phyloP scores from a whole-genome alignment of 1,284 basidiomycete genomes.

The Boletus sp. region DNA sequence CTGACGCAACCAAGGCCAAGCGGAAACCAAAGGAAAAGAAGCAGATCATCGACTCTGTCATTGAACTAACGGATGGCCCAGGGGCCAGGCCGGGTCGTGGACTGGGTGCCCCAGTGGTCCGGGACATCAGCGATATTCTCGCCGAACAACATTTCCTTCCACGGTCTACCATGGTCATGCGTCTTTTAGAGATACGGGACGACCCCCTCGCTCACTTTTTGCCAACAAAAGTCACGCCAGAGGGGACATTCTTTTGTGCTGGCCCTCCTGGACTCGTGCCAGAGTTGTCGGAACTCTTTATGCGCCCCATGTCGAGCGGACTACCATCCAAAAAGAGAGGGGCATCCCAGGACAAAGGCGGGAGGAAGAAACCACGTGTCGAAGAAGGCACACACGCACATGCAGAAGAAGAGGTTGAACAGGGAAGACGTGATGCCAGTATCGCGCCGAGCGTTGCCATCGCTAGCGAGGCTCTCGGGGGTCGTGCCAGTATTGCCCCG shows the following conservation, averaged over 20 bases:
- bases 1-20: slow-evolving; percentile 40
- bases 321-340: slow-evolving; percentile 51
- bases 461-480: slow-evolving; percentile 49
- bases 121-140: slow-evolving; percentile 72
- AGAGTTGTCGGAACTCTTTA: slow-evolving; percentile 79
- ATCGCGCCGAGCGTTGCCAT: slow-evolving; percentile 52
- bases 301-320: slow-evolving; percentile 62
- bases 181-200: slow-evolving; percentile 77
- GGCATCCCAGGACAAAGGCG: slow-evolving; percentile 48
- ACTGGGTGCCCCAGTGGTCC: slow-evolving; percentile 52
- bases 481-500: slow-evolving; percentile 47
- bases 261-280: slow-evolving; percentile 79
- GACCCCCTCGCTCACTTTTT: slow-evolving; percentile 85
- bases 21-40: slow-evolving; percentile 66
- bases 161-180: slow-evolving; percentile 75
- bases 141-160: slow-evolving; percentile 81
- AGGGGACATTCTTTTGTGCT: slow-evolving; percentile 73
- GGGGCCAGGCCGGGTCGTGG: slow-evolving; percentile 53
- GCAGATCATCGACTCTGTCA: slow-evolving; percentile 78
- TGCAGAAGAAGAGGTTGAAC: slow-evolving; percentile 66
- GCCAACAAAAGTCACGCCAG: slow-evolving; percentile 68
- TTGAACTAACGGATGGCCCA: slow-evolving; percentile 75
- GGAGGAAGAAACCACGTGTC: slow-evolving; percentile 60
- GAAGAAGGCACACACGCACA: slow-evolving; percentile 46
- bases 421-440: slow-evolving; percentile 61